These are phyloP conservation scores for Fusarium sp. DNA, from an alignment of 2,329 filamentous ascomycete genomes.

Conservation along the genomic window DNA sequence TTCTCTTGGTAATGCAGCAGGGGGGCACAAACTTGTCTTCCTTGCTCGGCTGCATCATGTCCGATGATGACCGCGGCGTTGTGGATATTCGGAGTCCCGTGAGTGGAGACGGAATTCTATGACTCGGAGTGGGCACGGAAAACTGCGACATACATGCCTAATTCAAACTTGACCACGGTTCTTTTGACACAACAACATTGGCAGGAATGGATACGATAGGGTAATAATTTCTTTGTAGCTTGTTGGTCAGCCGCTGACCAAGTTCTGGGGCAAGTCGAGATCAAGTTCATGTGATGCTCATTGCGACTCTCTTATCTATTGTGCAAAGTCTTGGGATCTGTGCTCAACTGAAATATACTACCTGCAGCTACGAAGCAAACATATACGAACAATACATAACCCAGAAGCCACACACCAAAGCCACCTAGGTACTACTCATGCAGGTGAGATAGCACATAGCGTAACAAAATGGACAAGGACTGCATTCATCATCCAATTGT, in stretches of 20 bases:
- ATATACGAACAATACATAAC: conserved; percentile 1
- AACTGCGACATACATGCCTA: background rate
- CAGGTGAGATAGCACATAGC: background rate
- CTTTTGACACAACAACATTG: conserved; percentile 22
- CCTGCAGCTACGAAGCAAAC: background rate
- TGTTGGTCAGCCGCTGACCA: conserved; percentile 35
- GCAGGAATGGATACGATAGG: conserved; percentile 19
- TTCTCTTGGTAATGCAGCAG: conserved; percentile 10
- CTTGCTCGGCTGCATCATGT: conserved; percentile 21
- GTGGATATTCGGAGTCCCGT: conserved; percentile 39
- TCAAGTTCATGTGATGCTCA: conserved; percentile 7
- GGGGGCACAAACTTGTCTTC: background rate
- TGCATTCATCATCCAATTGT: too few species aligned
- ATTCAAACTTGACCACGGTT: conserved; percentile 18
- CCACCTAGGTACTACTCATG: background rate
- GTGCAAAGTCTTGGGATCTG: background rate
- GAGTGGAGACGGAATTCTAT: conserved; percentile 25
- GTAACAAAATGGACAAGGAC: background rate
- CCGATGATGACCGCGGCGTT: conserved; percentile 45
- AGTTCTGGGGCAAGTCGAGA: background rate
- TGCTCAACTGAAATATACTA: background rate
- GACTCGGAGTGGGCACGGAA: conserved; percentile 25
- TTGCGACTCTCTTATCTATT: conserved; percentile 11
- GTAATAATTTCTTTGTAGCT: background rate
- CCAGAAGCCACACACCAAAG: conserved; percentile 5